Evolutionary conservation across 441 rosid genomes (phyloP), one percentile per base, ranked within the genome.

Genomic region (Iberis amara): DNA sequence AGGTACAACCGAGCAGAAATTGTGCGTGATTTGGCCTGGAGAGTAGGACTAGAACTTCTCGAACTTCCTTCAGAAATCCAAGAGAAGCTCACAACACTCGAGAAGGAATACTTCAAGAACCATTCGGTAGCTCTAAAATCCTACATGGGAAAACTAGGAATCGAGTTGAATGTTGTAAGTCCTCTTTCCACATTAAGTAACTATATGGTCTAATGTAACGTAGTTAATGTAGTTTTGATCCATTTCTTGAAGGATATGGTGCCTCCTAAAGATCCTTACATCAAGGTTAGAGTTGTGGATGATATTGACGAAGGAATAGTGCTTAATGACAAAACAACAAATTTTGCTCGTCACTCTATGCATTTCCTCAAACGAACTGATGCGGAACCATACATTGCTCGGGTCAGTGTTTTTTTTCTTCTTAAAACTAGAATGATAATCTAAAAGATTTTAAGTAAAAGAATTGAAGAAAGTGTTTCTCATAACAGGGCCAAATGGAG

Each of bases 201-300:
- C 27, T 37, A n/a, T n/a, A n/a, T n/a, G n/a, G n/a, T n/a, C n/a
- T n/a, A n/a, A n/a, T n/a, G n/a, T n/a, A n/a, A n/a, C n/a, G n/a
- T n/a, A 10, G 18, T 13, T 35, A 5, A 5, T 30, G 1, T 5
- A 3, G 33, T 7, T 35, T 56, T 44, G 12, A 43, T 53, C 7
- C 8, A 4, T 12, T 55, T 63, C 62, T 69, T 47, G 24, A 66
- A 87, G 96, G 98, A 87, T 68, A 87, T 81, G 95, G 98, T 87
- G 66, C 96, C 98, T 7, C 92, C 98, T 5, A 90, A 87, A 64
- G 98, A 90, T 68, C 95, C 98, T 36, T 90, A 82, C 76, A 77
- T 87, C 46, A 82, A 87, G 72, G 94, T 87, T 56, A 79, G 96
- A 61, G 86, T 87, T 30, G 73, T 87, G 24, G 90, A 80, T 42